Conservation (phyloP, 2,329 filamentous ascomycete species). For the Apiospora malaysiana region DNA sequence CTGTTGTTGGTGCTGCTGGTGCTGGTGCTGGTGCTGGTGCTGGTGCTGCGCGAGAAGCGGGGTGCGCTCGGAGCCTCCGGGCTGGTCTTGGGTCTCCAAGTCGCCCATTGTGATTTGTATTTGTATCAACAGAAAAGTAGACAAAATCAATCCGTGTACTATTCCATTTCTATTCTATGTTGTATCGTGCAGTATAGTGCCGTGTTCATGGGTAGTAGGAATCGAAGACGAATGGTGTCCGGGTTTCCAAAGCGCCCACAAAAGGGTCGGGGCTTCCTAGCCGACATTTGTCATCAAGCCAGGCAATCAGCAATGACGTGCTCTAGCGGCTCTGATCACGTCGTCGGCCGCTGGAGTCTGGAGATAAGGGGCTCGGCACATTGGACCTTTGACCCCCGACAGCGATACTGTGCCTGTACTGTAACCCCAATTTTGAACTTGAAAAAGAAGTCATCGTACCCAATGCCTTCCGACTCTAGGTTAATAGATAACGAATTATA, state of each 20-base stretch:
- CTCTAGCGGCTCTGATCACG: background rate
- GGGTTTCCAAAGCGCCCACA: background rate
- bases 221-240: background rate
- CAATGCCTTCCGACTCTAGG: too few relatives aligned
- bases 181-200: background rate
- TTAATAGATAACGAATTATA: too few relatives aligned
- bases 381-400: background rate
- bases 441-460: too few relatives aligned
- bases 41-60: constrained; percentile 11
- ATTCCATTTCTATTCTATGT: background rate
- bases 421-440: too few relatives aligned
- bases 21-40: background rate
- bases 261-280: background rate
- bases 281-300: constrained; percentile 13
- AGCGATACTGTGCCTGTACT: too few relatives aligned
- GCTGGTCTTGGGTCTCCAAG: background rate
- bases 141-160: background rate
- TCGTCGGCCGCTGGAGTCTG: background rate
- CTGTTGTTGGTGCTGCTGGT: background rate
- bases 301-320: constrained; percentile 13
- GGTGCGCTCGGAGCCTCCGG: background rate
- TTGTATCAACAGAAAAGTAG: background rate
- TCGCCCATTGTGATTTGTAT: too few relatives aligned
- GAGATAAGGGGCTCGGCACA: background rate
- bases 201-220: background rate